Evolutionary conservation across 2,329 filamentous ascomycete species (phyloP).

Genomic region (Fusarium anguioides): DNA sequence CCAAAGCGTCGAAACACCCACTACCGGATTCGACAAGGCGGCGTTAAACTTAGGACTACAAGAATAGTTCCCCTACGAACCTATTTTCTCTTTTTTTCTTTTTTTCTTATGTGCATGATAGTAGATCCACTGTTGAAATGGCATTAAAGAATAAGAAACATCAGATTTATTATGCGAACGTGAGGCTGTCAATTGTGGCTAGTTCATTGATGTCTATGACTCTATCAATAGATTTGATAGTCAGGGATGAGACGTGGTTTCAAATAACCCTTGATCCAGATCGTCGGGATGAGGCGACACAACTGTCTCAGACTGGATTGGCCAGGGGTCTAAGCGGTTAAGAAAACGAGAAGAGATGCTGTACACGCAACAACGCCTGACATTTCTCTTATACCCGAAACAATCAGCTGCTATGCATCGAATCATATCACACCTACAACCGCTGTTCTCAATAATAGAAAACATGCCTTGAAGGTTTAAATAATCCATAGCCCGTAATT

Average conservation of each 20-base stretch:
- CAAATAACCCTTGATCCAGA: neutral
- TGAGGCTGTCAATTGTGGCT: neutral
- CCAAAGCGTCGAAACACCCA: neutral
- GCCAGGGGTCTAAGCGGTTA: neutral
- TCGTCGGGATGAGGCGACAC: slow-evolving; percentile 5
- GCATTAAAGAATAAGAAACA: neutral
- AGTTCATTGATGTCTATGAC: no score
- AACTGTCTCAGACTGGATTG: neutral
- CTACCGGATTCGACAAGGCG: slow-evolving; percentile 23
- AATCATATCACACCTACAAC: neutral
- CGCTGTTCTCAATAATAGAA: neutral
- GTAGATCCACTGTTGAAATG: neutral
- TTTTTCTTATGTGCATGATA: no score
- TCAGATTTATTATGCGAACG: neutral
- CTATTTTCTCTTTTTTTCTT: neutral
- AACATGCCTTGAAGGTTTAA: neutral
- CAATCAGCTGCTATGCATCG: neutral
- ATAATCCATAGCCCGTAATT: neutral
- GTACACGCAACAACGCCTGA: neutral
- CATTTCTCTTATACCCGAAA: slow-evolving; percentile 1
- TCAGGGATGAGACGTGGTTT: neutral
- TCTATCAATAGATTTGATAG: no score
- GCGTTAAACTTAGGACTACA: slow-evolving; percentile 18
- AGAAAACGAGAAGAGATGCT: neutral
- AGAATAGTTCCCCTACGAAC: neutral